Percentiles rank a stretch among this genome's conserved stretches.
Evolutionary conservation across 169 alveolate species (phyloP).

Genomic region (Eimeria brunetti): DNA sequence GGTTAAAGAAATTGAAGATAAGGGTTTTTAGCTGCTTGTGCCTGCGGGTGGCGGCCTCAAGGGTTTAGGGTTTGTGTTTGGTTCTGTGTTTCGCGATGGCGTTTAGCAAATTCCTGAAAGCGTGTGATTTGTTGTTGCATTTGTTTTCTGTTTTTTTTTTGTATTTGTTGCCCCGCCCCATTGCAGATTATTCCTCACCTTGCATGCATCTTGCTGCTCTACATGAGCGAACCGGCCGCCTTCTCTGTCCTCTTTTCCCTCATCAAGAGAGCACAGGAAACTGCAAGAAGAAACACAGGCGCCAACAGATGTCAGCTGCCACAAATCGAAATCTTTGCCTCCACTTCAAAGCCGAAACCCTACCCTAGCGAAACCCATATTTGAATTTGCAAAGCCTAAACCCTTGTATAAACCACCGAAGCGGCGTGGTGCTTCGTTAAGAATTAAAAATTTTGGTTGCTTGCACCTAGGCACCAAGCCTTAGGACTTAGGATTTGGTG

Average conservation of each 20-base stretch:
- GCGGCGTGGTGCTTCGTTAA: not conserved
- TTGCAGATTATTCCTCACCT: slow-evolving; percentile 73
- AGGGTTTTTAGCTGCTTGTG: not conserved
- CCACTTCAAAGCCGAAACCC: no score
- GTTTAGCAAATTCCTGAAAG: not conserved
- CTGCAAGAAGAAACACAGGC: slow-evolving; percentile 6
- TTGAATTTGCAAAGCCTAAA: not conserved
- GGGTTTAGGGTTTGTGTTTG: not conserved
- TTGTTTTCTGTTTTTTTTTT: not conserved
- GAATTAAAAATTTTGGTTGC: no score
- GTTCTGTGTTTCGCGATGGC: not conserved
- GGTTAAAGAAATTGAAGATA: no score
- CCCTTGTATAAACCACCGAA: not conserved
- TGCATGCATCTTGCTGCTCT: slow-evolving; percentile 77
- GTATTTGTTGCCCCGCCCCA: not conserved
- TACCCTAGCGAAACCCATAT: not conserved
- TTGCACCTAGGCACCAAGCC: not conserved
- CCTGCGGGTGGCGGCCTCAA: not conserved
- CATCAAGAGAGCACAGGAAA: slow-evolving; percentile 40
- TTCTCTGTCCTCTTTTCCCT: slow-evolving; percentile 65
- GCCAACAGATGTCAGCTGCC: slow-evolving; percentile 8
- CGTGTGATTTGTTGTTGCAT: not conserved
- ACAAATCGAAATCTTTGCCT: not conserved
- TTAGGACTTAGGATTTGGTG: not conserved
- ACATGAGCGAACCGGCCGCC: slow-evolving; percentile 72